Percentiles rank a stretch among this genome's conserved stretches.
These are phyloP conservation scores for Acer saccharum DNA, from an alignment of 345 rosid genomes.

Conservation along the genomic window DNA sequence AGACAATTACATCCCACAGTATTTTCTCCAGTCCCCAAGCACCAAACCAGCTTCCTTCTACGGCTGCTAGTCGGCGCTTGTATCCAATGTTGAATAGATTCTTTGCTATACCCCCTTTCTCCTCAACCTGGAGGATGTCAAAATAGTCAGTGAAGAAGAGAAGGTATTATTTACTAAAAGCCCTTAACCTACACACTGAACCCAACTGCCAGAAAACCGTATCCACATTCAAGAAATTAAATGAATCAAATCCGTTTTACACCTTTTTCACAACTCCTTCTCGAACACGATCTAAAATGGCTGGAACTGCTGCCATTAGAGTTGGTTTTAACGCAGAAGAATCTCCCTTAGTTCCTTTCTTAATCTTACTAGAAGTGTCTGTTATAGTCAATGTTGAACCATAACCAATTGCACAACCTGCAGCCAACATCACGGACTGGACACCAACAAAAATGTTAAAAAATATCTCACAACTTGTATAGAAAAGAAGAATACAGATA, in stretches of 20 bases:
- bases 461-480: conserved; percentile 13
- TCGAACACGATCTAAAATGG: conserved; percentile 80
- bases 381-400: conserved; percentile 84
- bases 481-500: conserved; percentile 16
- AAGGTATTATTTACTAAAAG: background rate
- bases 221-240: conserved; percentile 6
- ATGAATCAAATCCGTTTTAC: background rate
- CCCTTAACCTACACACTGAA: background rate
- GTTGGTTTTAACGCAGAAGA: conserved; percentile 77
- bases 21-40: conserved; percentile 83
- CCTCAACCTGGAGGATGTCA: conserved; percentile 57
- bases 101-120: conserved; percentile 72
- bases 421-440: conserved; percentile 65
- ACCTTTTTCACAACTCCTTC: conserved; percentile 90
- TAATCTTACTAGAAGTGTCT: conserved; percentile 78
- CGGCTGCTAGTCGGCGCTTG: conserved; percentile 66
- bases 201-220: background rate
- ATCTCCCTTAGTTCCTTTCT: conserved; percentile 94
- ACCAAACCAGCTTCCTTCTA: conserved; percentile 94
- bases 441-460: conserved; percentile 31
- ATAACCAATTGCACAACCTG: conserved; percentile 84
- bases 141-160: conserved; percentile 10
- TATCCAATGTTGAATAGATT: conserved; percentile 68
- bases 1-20: conserved; percentile 72
- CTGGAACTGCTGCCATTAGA: conserved; percentile 87